phyloP scores from a whole-genome alignment of 495 filamentous ascomycete species.

The Aspergillus asperescens region DNA sequence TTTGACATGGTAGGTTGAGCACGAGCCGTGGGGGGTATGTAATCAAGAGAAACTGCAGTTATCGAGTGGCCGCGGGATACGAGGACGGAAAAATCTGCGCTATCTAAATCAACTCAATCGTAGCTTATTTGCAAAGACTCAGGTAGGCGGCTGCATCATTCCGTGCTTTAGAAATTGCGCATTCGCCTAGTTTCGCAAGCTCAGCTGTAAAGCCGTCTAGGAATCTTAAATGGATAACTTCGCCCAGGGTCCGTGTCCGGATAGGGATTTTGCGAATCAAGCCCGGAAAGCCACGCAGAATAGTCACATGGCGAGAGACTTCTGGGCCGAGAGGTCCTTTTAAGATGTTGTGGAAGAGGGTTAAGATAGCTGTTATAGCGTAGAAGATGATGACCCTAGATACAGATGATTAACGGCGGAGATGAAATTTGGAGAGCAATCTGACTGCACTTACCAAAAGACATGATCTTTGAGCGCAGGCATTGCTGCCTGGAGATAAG shows the following conservation, averaged over 20 bases:
- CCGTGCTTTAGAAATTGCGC: not conserved
- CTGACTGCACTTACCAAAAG: conserved; percentile 23
- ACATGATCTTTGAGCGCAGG: conserved; percentile 15
- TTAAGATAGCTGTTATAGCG: conserved; percentile 17
- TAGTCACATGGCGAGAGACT: not conserved
- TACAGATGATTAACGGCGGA: conserved; percentile 2
- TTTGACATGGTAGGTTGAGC: no score
- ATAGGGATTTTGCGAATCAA: not conserved
- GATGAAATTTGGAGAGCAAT: no score
- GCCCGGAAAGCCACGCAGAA: not conserved
- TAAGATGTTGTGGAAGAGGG: conserved; percentile 18
- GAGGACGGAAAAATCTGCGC: no score
- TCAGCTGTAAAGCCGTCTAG: not conserved
- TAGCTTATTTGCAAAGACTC: no score
- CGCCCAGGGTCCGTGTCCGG: not conserved
- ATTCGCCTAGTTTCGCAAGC: not conserved
- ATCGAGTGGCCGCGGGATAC: no score
- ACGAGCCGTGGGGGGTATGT: no score
- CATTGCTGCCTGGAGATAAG: conserved; percentile 8
- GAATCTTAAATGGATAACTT: not conserved
- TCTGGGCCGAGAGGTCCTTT: not conserved
- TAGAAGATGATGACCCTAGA: conserved; percentile 20
- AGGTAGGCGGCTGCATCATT: no score
- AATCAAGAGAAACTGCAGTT: no score
- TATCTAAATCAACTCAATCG: no score